Evolutionary conservation across 257 asterid genomes (phyloP).

Genomic region (Lycium barbarum): DNA sequence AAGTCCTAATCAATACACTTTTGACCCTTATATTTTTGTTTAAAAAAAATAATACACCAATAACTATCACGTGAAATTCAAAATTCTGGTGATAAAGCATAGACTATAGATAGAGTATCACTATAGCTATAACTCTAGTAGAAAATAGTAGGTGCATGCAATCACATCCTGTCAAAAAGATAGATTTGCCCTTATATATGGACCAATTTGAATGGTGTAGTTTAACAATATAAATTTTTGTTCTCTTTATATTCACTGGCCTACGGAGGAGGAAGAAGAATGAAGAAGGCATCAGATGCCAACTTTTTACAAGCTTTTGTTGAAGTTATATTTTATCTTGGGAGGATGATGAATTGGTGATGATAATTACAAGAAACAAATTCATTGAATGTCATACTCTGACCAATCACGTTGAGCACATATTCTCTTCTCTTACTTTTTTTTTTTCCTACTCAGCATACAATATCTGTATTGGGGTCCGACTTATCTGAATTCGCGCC

Average conservation of each 20-base stretch:
- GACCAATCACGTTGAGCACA: constrained; percentile 13
- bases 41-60: neutral
- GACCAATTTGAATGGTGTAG: neutral
- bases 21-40: too few relatives aligned
- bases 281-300: constrained; percentile 9
- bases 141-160: neutral
- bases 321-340: neutral
- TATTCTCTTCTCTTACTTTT: neutral
- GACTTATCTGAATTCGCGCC: neutral
- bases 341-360: constrained; percentile 10
- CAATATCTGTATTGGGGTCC: neutral
- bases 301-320: neutral
- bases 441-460: fast-evolving
- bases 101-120: neutral
- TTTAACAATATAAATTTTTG: neutral
- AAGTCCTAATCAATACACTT: too few relatives aligned
- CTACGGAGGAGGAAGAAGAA: neutral
- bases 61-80: neutral
- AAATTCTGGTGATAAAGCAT: neutral
- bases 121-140: neutral
- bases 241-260: neutral
- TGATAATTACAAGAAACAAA: constrained; percentile 1
- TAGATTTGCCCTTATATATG: neutral
- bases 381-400: neutral
- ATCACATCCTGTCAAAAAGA: neutral